Percentiles rank a stretch among this genome's conserved stretches.
These are phyloP conservation scores for Paramecium bursaria DNA, from an alignment of 73 alveolate genomes.

Conservation along the genomic window DNA sequence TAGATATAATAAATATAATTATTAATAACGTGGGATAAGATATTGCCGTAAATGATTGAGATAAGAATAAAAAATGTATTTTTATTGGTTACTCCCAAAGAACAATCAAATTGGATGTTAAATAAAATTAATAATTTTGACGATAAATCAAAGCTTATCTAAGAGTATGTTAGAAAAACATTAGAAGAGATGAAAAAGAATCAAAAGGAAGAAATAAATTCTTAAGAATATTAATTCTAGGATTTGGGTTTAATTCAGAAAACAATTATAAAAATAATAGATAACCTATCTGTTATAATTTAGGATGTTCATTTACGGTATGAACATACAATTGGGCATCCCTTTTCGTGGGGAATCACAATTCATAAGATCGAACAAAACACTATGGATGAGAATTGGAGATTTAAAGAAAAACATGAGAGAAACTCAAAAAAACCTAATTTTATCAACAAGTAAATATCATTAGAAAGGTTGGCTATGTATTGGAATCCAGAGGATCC, in stretches of 20 bases:
- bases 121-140: conserved; percentile 19
- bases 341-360: conserved; percentile 59
- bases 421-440: background rate
- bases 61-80: conserved; percentile 32
- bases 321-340: conserved; percentile 50
- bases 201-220: background rate
- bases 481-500: conserved; percentile 60
- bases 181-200: conserved; percentile 19
- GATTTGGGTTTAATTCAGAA: conserved; percentile 11
- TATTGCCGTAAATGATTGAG: conserved; percentile 7
- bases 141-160: background rate
- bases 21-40: conserved; percentile 26
- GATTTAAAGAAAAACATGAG: background rate
- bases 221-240: background rate
- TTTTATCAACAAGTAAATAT: conserved; percentile 4
- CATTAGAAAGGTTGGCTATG: conserved; percentile 16
- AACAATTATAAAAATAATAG: conserved; percentile 18
- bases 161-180: conserved; percentile 6
- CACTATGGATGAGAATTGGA: conserved; percentile 47
- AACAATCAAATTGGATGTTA: conserved; percentile 11
- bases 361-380: conserved; percentile 14
- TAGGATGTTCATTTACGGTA: conserved; percentile 50
- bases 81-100: conserved; percentile 12
- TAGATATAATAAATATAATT: conserved; percentile 25
- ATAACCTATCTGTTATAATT: conserved; percentile 40